Evolutionary conservation across 805 yeast species (phyloP), one percentile per base, ranked within the genome.

Genomic region (Vanderwaltozyma polyspora): DNA sequence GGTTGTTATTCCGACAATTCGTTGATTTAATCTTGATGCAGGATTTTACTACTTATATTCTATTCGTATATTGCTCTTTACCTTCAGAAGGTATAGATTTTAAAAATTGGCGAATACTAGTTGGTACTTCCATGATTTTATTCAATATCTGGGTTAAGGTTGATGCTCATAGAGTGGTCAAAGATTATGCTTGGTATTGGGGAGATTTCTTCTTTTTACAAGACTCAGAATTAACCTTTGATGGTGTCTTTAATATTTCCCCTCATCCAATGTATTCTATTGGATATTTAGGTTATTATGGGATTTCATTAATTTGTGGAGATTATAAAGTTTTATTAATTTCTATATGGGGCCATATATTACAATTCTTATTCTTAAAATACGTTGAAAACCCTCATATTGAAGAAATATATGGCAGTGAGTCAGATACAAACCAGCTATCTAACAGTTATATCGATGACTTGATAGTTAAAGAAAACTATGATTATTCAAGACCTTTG

Each of bases 261-360:
- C 94, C 94, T n/a, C 94, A 83, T 52, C 94, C 94, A 34, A 83
- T 83, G 94, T 83, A 83, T 55, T 80, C 93, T 1, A 78, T 84
- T 35, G 94, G 94, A 4, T 83, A 83, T 50, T 72, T 83, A 35
- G 94, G 94, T 1, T 83, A 80, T 59, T 83, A 83, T 50, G 94
- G 94, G 0, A 72, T 81, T 49, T 85, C 89, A 1, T 61, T 83
- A 41, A 76, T 83, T 45, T 68, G 87, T 4, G 77, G 81, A 42
- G 76, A 84, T 17, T 80, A 81, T 48, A 68, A 78, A 8, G 76
- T 83, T 5, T 65, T 83, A 41, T 57, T 70, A 12, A 76, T 79
- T 22, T 80, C 91, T 1, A 60, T 82, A 8, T 57, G 74, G 37
- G 94, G 91, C 6, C 94, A 83, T 55, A 68, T 79, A 34, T 62